Conservation (phyloP, 2,329 filamentous ascomycete genomes). For the Fusarium heterosporum region DNA sequence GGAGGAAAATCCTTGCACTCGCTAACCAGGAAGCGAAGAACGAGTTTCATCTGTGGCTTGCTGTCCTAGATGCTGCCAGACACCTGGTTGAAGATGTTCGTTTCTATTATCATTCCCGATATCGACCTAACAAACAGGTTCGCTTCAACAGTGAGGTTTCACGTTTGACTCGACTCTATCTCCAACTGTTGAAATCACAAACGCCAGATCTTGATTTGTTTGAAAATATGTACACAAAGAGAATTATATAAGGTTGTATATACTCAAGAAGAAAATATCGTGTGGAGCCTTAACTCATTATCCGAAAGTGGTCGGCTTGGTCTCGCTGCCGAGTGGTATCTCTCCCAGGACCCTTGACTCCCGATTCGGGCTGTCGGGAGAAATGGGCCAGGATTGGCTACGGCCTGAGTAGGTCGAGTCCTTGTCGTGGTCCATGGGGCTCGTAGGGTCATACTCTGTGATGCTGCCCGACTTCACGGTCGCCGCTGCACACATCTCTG, state of each 20-base stretch:
- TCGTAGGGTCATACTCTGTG: neutral
- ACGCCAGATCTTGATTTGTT: neutral
- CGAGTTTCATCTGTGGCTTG: constrained; percentile 22
- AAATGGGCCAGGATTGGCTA: constrained; percentile 19
- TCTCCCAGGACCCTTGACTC: neutral
- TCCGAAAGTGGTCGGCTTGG: constrained; percentile 4
- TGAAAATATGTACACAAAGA: neutral
- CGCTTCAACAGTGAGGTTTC: neutral
- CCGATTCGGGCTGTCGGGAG: constrained; percentile 1
- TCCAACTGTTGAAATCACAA: neutral
- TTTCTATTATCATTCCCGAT: neutral
- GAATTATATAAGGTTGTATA: constrained; percentile 2
- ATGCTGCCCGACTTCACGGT: neutral
- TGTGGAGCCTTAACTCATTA: neutral
- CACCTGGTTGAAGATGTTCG: neutral
- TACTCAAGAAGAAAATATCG: neutral
- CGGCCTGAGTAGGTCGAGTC: constrained; percentile 1
- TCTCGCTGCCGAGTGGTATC: neutral
- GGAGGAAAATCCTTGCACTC: constrained; percentile 36
- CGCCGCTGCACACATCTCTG: constrained; percentile 27
- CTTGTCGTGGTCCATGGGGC: neutral
- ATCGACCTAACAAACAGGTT: neutral
- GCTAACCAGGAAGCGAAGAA: constrained; percentile 19
- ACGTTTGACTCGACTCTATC: constrained; percentile 3
- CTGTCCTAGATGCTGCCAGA: neutral